Evolutionary conservation across 164 flowering plant species (phyloP).

Genomic region (Stephania yunnanensis): DNA sequence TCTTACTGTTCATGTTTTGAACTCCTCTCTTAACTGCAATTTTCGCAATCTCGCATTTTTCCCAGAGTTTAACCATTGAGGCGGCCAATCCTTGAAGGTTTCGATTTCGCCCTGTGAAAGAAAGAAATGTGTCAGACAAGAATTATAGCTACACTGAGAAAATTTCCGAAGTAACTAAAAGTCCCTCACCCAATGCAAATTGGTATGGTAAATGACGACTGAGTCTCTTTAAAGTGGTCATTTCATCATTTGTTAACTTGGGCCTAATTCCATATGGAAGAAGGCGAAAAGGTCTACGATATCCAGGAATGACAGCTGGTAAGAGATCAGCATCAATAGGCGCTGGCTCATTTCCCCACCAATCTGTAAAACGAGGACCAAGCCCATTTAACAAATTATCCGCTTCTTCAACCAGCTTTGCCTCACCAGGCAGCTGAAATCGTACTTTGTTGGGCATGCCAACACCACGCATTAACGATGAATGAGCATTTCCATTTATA

Average conservation of each 20-base stretch:
- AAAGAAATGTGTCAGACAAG: conserved; percentile 2
- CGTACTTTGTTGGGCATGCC: conserved; percentile 70
- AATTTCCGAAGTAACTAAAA: neutral
- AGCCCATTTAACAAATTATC: conserved; percentile 76
- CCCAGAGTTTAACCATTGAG: conserved; percentile 89
- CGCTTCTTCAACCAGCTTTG: conserved; percentile 67
- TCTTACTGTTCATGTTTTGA: conserved; percentile 74
- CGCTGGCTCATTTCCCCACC: conserved; percentile 96
- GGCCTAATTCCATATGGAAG: conserved; percentile 88
- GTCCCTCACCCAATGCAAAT: conserved; percentile 71
- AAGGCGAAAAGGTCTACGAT: conserved; percentile 81
- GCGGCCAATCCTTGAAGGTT: conserved; percentile 90
- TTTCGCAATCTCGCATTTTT: conserved; percentile 89
- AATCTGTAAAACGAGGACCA: conserved; percentile 90
- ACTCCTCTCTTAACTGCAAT: conserved; percentile 94
- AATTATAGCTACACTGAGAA: neutral
- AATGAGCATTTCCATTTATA: conserved; percentile 16
- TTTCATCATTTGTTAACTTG: conserved; percentile 80
- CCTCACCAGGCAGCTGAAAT: conserved; percentile 79
- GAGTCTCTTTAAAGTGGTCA: conserved; percentile 85
- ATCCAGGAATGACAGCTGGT: conserved; percentile 75
- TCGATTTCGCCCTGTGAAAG: conserved; percentile 70
- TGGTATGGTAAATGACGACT: conserved; percentile 78
- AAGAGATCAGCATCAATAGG: conserved; percentile 98
- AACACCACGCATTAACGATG: conserved; percentile 59